Conservation (phyloP, 2,329 filamentous ascomycete genomes). For the Pseudogymnoascus sp. region DNA sequence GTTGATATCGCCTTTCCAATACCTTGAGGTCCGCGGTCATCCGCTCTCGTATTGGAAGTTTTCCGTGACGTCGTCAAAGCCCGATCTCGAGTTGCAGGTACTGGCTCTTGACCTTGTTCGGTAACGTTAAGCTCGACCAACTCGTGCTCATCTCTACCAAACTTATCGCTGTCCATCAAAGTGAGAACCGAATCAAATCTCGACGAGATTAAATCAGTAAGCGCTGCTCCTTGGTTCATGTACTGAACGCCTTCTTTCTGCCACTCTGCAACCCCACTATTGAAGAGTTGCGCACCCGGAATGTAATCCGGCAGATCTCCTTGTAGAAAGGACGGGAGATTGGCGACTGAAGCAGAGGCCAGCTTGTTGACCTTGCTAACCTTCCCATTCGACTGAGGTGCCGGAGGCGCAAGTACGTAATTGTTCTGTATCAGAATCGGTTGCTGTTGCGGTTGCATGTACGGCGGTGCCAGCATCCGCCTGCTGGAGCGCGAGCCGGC, state of each 20-base stretch:
- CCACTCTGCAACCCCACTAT: slow-evolving; percentile 39
- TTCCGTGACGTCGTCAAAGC: neutral
- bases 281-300: slow-evolving; percentile 33
- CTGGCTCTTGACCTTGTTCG: neutral
- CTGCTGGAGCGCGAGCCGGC: neutral
- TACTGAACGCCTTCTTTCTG: slow-evolving; percentile 39
- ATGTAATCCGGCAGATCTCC: slow-evolving; percentile 30
- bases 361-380: slow-evolving; percentile 30
- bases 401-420: slow-evolving; percentile 33
- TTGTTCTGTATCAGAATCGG: slow-evolving; percentile 48
- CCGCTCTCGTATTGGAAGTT: slow-evolving; percentile 17
- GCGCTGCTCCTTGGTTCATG: slow-evolving; percentile 39
- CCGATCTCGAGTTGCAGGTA: neutral
- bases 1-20: slow-evolving; percentile 31
- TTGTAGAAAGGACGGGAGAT: slow-evolving; percentile 33
- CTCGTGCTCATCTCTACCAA: slow-evolving; percentile 47
- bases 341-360: slow-evolving; percentile 36
- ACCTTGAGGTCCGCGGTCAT: neutral
- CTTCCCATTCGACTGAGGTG: slow-evolving; percentile 12
- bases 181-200: slow-evolving; percentile 65
- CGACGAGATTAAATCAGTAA: slow-evolving; percentile 54
- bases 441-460: slow-evolving; percentile 21
- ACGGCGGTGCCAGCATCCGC: slow-evolving; percentile 7
- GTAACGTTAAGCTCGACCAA: slow-evolving; percentile 30
- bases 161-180: slow-evolving; percentile 59